Percentiles rank a stretch among this genome's conserved stretches.
phyloP scores from a whole-genome alignment of 768 basidiomycete genomes.

The Mycena rosella region DNA sequence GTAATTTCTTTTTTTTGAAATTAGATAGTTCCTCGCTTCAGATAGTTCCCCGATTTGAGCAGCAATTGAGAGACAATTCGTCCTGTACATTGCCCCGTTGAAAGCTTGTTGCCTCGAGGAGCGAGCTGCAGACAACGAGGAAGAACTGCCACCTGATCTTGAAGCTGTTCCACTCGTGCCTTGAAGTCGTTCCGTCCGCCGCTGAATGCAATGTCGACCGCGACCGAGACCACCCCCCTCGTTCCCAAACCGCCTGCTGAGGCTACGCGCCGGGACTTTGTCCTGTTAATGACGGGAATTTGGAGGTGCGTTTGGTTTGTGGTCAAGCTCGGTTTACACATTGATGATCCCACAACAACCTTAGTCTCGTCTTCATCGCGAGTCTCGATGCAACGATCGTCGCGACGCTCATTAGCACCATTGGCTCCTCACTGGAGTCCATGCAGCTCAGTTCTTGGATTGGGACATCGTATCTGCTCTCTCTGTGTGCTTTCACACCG shows the following conservation, averaged over 20 bases:
- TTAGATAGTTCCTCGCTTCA: too few relatives aligned
- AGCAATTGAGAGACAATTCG: too few relatives aligned
- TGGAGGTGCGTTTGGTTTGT: conserved; percentile 27
- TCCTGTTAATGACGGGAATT: conserved; percentile 27
- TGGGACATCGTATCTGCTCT: conserved; percentile 74
- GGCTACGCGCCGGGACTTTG: conserved; percentile 22
- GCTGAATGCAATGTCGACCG: conserved; percentile 17
- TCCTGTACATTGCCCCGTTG: too few relatives aligned
- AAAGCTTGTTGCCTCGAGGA: too few relatives aligned
- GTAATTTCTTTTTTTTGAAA: too few relatives aligned
- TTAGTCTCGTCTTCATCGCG: conserved; percentile 27
- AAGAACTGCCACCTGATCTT: too few relatives aligned
- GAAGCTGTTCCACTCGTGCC: too few relatives aligned
- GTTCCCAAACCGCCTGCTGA: conserved; percentile 20
- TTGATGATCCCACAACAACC: background rate
- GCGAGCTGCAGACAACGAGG: too few relatives aligned
- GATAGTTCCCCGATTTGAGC: too few relatives aligned
- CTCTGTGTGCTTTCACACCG: conserved; percentile 78
- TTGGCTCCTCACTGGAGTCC: conserved; percentile 70
- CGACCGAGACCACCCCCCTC: conserved; percentile 32
- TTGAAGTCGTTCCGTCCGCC: background rate
- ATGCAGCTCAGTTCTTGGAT: conserved; percentile 71
- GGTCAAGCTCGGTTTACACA: background rate
- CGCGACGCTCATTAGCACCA: conserved; percentile 71
- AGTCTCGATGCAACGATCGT: conserved; percentile 63